phyloP scores from a whole-genome alignment of 78 protist genomes.

The Guillardia theta region DNA sequence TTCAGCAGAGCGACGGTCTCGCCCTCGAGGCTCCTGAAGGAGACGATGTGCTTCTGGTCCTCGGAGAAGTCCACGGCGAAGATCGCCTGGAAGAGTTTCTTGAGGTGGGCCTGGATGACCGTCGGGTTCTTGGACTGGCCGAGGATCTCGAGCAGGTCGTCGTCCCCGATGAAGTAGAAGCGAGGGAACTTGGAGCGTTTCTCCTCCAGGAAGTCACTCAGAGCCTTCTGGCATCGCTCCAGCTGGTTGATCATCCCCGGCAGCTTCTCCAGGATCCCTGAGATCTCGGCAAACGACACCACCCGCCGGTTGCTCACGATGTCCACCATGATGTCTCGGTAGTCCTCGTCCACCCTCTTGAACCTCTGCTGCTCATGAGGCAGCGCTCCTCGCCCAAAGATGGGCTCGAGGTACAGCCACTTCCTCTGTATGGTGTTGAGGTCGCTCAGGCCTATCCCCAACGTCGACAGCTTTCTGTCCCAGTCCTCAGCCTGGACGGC shows the following conservation, averaged over 20 bases:
- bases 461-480: slow-evolving; percentile 28
- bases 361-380: slow-evolving; percentile 84
- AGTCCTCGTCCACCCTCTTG: slow-evolving; percentile 72
- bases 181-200: slow-evolving; percentile 89
- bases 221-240: slow-evolving; percentile 75
- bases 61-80: slow-evolving; percentile 51
- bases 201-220: slow-evolving; percentile 83
- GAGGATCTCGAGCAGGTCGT: slow-evolving; percentile 88
- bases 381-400: slow-evolving; percentile 82
- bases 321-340: slow-evolving; percentile 53
- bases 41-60: not conserved
- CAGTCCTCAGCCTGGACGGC: slow-evolving; percentile 48
- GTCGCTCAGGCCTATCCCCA: slow-evolving; percentile 52
- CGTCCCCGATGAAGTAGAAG: slow-evolving; percentile 94
- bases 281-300: not conserved
- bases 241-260: slow-evolving; percentile 64
- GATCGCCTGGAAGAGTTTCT: slow-evolving; percentile 85
- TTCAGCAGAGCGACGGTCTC: slow-evolving; percentile 63
- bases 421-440: slow-evolving; percentile 80
- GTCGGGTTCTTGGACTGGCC: slow-evolving; percentile 57
- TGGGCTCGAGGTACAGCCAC: slow-evolving; percentile 93
- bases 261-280: slow-evolving; percentile 41
- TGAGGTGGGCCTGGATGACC: slow-evolving; percentile 66
- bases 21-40: slow-evolving; percentile 58
- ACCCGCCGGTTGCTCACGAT: slow-evolving; percentile 46